phyloP scores from a whole-genome alignment of 257 asterid species.

The Penstemon davidsonii region DNA sequence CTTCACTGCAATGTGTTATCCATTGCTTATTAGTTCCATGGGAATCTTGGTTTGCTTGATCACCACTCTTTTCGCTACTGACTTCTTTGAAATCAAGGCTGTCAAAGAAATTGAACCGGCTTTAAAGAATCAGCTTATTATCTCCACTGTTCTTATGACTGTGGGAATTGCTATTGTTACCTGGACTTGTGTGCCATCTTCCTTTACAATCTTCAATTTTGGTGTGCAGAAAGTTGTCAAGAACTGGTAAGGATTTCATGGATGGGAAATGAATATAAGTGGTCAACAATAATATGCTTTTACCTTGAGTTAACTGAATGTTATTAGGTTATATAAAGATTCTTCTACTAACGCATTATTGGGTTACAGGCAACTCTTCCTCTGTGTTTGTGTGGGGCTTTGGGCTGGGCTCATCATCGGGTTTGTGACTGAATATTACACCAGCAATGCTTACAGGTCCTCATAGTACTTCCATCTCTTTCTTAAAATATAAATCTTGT shows the following conservation, averaged over 20 bases:
- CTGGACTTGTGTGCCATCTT: conserved; percentile 72
- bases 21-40: conserved; percentile 79
- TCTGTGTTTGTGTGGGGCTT: conserved; percentile 88
- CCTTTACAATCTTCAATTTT: conserved; percentile 78
- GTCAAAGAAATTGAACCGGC: conserved; percentile 66
- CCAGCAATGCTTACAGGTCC: conserved; percentile 96
- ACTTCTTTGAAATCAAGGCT: conserved; percentile 54
- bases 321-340: neutral
- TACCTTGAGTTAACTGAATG: neutral
- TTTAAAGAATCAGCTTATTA: conserved; percentile 70
- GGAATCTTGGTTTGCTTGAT: conserved; percentile 82
- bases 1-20: conserved; percentile 78
- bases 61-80: conserved; percentile 74
- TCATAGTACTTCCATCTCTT: neutral
- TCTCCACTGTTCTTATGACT: conserved; percentile 82
- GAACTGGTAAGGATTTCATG: conserved; percentile 45
- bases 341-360: conserved; percentile 17
- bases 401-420: conserved; percentile 98
- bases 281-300: neutral
- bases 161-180: conserved; percentile 69
- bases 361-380: conserved; percentile 70
- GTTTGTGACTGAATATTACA: conserved; percentile 83
- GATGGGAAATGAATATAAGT: neutral
- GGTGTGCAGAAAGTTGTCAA: conserved; percentile 73
- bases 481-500: neutral